These are phyloP conservation scores for Mycena leptocephala DNA, from an alignment of 768 basidiomycete genomes.

Conservation along the genomic window DNA sequence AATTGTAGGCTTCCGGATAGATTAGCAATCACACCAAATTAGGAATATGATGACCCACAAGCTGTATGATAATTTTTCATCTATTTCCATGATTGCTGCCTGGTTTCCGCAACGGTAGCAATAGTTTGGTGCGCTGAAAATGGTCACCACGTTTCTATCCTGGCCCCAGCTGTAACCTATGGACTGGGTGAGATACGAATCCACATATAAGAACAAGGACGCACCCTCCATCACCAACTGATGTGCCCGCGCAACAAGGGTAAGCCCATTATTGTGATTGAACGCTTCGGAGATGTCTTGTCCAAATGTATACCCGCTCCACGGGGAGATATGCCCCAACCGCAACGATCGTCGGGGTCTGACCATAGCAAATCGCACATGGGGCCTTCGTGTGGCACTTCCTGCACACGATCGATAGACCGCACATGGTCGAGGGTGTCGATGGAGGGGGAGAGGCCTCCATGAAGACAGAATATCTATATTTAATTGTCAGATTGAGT, in stretches of 20 bases:
- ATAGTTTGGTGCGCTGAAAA: conserved; percentile 99
- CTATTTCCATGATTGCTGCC: conserved; percentile 99
- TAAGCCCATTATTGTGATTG: conserved; percentile 99
- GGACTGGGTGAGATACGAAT: conserved; percentile 26
- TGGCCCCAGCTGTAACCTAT: conserved; percentile 97
- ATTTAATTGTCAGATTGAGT: conserved; percentile 28
- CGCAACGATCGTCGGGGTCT: conserved; percentile 98
- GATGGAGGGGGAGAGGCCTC: conserved; percentile 98
- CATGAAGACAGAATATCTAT: conserved; percentile 99
- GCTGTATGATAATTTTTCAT: conserved; percentile 96
- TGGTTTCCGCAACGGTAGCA: conserved; percentile 99
- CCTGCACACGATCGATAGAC: conserved; percentile 98
- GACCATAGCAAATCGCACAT: conserved; percentile 99
- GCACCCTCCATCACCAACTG: conserved; percentile 97
- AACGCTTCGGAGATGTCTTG: conserved; percentile 99
- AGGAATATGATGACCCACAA: conserved; percentile 68
- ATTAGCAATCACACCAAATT: conserved; percentile 23
- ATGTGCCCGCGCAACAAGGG: conserved; percentile 94
- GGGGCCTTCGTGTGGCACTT: conserved; percentile 99
- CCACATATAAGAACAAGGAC: conserved; percentile 43
- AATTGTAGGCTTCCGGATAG: conserved; percentile 89
- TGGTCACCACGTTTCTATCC: conserved; percentile 98
- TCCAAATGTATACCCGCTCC: conserved; percentile 99
- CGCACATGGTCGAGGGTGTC: conserved; percentile 99
- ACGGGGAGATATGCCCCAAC: conserved; percentile 99